These are phyloP conservation scores for Metschnikowia proteae DNA, from an alignment of 805 yeast genomes.

Conservation along the genomic window DNA sequence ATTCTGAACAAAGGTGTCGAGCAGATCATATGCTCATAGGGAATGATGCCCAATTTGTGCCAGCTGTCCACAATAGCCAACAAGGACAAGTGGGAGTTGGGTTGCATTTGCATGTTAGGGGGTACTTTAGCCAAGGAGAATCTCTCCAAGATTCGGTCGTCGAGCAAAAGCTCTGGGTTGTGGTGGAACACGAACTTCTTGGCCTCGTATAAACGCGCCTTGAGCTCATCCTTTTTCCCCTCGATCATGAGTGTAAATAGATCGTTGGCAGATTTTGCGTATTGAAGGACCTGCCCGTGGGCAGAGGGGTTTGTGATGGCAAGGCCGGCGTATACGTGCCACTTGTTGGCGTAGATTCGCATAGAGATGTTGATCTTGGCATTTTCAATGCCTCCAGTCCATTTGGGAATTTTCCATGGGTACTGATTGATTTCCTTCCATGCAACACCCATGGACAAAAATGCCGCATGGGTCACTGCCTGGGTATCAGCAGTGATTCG, in stretches of 20 bases:
- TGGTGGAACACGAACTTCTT: slow-evolving; percentile 74
- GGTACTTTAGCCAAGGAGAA: slow-evolving; percentile 74
- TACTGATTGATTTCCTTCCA: slow-evolving; percentile 81
- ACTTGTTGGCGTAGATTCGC: slow-evolving; percentile 86
- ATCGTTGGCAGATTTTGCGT: slow-evolving; percentile 79
- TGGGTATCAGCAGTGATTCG: slow-evolving; percentile 96
- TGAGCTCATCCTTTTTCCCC: slow-evolving; percentile 55
- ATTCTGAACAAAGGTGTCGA: slow-evolving; percentile 91
- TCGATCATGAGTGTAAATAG: slow-evolving; percentile 80
- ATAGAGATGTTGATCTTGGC: slow-evolving; percentile 92
- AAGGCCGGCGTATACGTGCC: slow-evolving; percentile 98
- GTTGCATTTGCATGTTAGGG: slow-evolving; percentile 56
- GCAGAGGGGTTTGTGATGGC: slow-evolving; percentile 96
- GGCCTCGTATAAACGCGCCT: slow-evolving; percentile 58
- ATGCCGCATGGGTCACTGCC: slow-evolving; percentile 98
- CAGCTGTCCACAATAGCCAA: slow-evolving; percentile 93
- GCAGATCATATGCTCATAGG: slow-evolving; percentile 95
- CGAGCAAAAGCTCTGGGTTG: slow-evolving; percentile 56
- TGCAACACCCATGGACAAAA: slow-evolving; percentile 93
- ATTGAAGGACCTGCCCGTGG: slow-evolving; percentile 85
- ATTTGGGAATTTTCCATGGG: slow-evolving; percentile 85
- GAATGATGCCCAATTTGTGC: slow-evolving; percentile 79
- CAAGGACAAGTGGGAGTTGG: slow-evolving; percentile 86
- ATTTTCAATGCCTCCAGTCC: slow-evolving; percentile 94
- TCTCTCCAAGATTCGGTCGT: slow-evolving; percentile 72